A percentile compares a stretch with the other conserved stretches of the same genome.
Evolutionary conservation across 2,329 filamentous ascomycete species (phyloP).

Genomic region (Tolypocladium ovalisporum): DNA sequence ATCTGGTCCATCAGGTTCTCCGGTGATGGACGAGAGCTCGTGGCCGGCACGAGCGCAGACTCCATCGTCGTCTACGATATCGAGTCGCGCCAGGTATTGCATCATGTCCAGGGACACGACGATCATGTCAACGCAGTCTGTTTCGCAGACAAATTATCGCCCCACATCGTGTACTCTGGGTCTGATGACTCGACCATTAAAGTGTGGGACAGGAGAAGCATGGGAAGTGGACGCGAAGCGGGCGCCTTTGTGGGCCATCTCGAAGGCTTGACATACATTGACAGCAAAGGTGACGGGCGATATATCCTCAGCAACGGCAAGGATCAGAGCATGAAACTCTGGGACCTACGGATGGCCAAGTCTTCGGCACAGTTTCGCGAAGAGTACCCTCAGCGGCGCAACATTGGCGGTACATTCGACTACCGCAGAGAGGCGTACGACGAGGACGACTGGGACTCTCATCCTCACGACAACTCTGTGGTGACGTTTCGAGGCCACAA

Average conservation of each 20-base stretch:
- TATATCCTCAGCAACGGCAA: constrained; percentile 93
- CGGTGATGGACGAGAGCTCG: constrained; percentile 80
- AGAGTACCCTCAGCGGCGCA: constrained; percentile 44
- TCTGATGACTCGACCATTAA: constrained; percentile 91
- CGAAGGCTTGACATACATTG: constrained; percentile 57
- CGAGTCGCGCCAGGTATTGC: constrained; percentile 63
- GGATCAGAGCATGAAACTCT: constrained; percentile 94
- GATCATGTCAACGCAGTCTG: constrained; percentile 96
- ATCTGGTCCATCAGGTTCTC: constrained; percentile 93
- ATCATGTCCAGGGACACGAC: constrained; percentile 66
- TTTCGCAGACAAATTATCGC: constrained; percentile 79
- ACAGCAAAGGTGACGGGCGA: constrained; percentile 58
- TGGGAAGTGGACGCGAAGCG: constrained; percentile 68
- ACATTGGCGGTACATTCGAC: constrained; percentile 52
- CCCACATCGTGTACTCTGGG: constrained; percentile 91
- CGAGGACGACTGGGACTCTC: constrained; percentile 45
- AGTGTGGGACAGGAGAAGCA: constrained; percentile 90
- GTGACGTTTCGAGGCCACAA: constrained; percentile 90
- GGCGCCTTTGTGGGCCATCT: constrained; percentile 57
- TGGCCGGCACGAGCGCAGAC: constrained; percentile 72
- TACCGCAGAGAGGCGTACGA: constrained; percentile 62
- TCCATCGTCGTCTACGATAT: constrained; percentile 89
- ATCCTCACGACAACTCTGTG: constrained; percentile 78
- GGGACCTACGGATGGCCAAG: constrained; percentile 89
- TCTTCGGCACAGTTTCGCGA: constrained; percentile 52